phyloP scores from a whole-genome alignment of 1,139 yeast species.

The Hemisphaericaspora lyxosophila region DNA sequence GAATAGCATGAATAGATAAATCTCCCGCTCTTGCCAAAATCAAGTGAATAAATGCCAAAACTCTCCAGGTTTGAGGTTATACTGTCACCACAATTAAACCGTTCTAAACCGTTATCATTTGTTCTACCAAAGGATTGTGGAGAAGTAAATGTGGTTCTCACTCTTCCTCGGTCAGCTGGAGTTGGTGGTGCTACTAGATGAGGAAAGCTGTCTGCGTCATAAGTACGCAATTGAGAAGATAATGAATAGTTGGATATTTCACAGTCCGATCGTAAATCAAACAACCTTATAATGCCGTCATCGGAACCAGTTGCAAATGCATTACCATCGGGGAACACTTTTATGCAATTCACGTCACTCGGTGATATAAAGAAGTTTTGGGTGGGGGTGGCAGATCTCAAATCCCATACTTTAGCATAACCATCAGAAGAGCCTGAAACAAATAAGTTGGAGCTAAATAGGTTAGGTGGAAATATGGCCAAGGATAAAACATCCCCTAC shows the following conservation, averaged over 20 bases:
- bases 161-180: neutral
- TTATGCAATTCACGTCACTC: conserved; percentile 66
- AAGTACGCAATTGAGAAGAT: conserved; percentile 16
- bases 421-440: conserved; percentile 80
- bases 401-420: conserved; percentile 70
- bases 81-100: conserved; percentile 4
- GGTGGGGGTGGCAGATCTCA: conserved; percentile 51
- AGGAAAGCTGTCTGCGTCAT: neutral
- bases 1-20: conserved; percentile 74
- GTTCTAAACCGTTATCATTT: neutral
- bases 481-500: conserved; percentile 75
- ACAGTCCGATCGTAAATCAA: conserved; percentile 78
- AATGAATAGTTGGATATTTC: conserved; percentile 57
- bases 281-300: conserved; percentile 71
- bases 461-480: conserved; percentile 26
- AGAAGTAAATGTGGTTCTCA: neutral
- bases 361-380: conserved; percentile 63
- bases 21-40: conserved; percentile 75
- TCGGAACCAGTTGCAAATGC: conserved; percentile 75
- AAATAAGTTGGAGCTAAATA: conserved; percentile 38
- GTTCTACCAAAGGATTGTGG: neutral
- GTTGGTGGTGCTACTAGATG: conserved; percentile 1
- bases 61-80: conserved; percentile 38
- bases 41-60: conserved; percentile 69
- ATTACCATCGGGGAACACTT: conserved; percentile 69